A percentile compares a stretch with the other conserved stretches of the same genome.
These are phyloP conservation scores for Xylaria cubensis DNA, from an alignment of 495 filamentous ascomycete genomes.

Conservation along the genomic window DNA sequence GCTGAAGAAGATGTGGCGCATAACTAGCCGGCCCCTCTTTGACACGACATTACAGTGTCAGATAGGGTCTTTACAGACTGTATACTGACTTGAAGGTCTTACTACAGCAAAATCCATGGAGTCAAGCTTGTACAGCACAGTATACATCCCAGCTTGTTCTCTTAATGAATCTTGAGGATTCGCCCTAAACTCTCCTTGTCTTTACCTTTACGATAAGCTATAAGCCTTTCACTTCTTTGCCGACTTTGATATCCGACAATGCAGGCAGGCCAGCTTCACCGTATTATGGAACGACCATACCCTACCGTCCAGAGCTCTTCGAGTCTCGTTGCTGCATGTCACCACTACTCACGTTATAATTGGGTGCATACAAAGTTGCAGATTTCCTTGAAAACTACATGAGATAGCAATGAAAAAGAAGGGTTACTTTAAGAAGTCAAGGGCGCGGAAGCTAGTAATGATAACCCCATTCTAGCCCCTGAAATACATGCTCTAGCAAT, in stretches of 20 bases:
- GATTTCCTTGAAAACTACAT: neutral
- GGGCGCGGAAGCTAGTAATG: slow-evolving; percentile 10
- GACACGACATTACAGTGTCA: neutral
- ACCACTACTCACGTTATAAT: neutral
- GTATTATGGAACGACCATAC: neutral
- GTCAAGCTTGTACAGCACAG: slow-evolving; percentile 1
- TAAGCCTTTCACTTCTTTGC: neutral
- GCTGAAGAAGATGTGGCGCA: slow-evolving; percentile 8
- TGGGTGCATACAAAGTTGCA: neutral
- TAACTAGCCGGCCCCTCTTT: neutral
- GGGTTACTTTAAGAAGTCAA: slow-evolving; percentile 6
- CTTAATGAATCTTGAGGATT: neutral
- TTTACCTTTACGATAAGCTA: neutral
- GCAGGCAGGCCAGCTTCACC: neutral
- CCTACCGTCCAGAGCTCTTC: neutral
- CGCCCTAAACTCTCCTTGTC: neutral
- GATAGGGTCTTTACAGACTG: neutral
- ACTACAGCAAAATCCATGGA: neutral
- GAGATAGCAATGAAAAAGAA: slow-evolving; percentile 5
- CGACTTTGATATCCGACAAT: neutral
- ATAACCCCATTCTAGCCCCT: slow-evolving; percentile 12
- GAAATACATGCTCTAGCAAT: slow-evolving; percentile 16
- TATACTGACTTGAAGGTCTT: neutral
- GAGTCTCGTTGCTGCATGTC: neutral
- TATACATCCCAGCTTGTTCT: neutral